Percentiles rank a stretch among this genome's conserved stretches.
Conservation (phyloP, 2,329 filamentous ascomycete genomes). For the Beauveria varroae region DNA sequence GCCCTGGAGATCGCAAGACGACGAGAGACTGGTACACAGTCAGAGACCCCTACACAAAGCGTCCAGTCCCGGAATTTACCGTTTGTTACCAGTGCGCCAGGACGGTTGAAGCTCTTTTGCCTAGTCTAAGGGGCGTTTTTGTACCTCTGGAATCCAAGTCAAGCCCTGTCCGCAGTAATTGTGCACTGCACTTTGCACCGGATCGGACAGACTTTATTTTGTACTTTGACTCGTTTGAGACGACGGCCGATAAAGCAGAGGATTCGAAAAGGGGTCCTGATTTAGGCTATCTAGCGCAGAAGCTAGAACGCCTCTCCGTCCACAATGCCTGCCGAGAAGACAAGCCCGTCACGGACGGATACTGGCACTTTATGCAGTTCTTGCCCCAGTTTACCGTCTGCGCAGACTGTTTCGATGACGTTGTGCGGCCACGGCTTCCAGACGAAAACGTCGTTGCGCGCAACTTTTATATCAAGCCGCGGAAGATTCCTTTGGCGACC, state of each 20-base stretch:
- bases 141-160: constrained; percentile 39
- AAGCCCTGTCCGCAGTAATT: constrained; percentile 46
- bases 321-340: constrained; percentile 59
- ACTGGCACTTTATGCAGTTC: constrained; percentile 72
- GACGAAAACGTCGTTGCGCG: constrained; percentile 48
- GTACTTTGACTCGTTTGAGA: constrained; percentile 56
- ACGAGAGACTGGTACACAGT: constrained; percentile 69
- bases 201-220: constrained; percentile 47
- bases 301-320: constrained; percentile 51
- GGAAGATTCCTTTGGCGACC: constrained; percentile 44
- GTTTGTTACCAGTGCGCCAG: constrained; percentile 69
- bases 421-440: constrained; percentile 62
- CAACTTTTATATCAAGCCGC: constrained; percentile 56
- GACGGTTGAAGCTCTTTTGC: constrained; percentile 66
- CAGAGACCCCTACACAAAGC: constrained; percentile 56
- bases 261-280: constrained; percentile 42
- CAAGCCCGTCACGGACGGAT: constrained; percentile 49
- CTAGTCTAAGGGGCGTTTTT: constrained; percentile 62
- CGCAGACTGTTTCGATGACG: constrained; percentile 75
- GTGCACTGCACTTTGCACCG: constrained; percentile 57
- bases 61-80: constrained; percentile 61
- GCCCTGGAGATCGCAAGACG: constrained; percentile 46
- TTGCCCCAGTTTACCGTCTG: constrained; percentile 78
- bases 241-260: constrained; percentile 43
- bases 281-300: constrained; percentile 53